These are phyloP conservation scores for Rhododendron ferrugineum DNA, from an alignment of 148 eudicot genomes.

Conservation along the genomic window DNA sequence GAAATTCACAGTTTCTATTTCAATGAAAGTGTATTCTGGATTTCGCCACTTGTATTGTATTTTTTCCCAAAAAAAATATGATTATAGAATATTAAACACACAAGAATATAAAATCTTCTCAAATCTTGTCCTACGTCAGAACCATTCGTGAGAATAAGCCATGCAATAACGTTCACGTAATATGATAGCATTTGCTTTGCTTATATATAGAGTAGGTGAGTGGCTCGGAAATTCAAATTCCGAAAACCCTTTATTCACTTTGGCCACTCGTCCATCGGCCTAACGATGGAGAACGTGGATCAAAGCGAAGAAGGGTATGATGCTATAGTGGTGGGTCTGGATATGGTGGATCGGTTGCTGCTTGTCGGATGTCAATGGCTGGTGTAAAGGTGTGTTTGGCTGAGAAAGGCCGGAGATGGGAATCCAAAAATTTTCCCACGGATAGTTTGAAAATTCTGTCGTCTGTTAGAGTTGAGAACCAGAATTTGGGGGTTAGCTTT, in stretches of 20 bases:
- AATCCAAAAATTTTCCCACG: constrained; percentile 28
- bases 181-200: too few relatives aligned
- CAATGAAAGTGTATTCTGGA: too few relatives aligned
- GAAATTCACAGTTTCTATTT: too few relatives aligned
- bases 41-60: too few relatives aligned
- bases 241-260: not conserved
- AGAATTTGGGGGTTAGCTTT: constrained; percentile 19
- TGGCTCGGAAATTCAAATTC: not conserved
- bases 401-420: constrained; percentile 36
- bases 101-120: too few relatives aligned
- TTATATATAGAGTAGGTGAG: not conserved
- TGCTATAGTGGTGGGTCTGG: constrained; percentile 37
- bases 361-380: constrained; percentile 33
- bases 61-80: too few relatives aligned
- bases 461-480: constrained; percentile 18
- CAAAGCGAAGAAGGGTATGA: constrained; percentile 27
- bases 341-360: constrained; percentile 40
- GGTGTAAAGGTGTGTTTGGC: constrained; percentile 30
- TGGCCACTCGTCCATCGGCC: not conserved
- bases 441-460: constrained; percentile 20
- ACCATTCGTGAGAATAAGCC: too few relatives aligned
- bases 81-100: too few relatives aligned
- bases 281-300: constrained; percentile 14
- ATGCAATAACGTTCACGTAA: too few relatives aligned
- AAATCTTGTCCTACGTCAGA: too few relatives aligned